Conservation (phyloP, 345 rosid species). For the Noccaea caerulescens region DNA sequence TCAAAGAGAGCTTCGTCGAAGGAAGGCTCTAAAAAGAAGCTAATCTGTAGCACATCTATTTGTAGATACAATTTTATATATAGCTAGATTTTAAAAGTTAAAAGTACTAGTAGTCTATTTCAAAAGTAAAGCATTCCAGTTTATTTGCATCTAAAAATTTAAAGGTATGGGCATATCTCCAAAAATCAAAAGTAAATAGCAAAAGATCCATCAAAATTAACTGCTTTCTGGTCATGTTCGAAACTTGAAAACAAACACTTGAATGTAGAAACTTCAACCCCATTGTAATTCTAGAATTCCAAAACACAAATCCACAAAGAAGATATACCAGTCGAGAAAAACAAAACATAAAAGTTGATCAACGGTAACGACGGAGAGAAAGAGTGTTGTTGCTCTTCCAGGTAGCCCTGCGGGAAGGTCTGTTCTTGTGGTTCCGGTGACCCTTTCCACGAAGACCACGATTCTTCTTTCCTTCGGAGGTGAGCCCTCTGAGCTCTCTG, state of each 20-base stretch:
- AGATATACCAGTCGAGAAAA: slow-evolving; percentile 35
- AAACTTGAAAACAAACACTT: slow-evolving; percentile 32
- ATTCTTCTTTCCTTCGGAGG: slow-evolving; percentile 85
- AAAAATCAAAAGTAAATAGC: too few relatives aligned
- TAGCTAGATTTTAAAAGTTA: not conserved
- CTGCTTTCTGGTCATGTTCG: not conserved
- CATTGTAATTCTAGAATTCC: slow-evolving; percentile 6
- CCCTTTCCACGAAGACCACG: slow-evolving; percentile 88
- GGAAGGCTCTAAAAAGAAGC: slow-evolving; percentile 44
- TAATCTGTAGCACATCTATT: not conserved
- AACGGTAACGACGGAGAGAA: slow-evolving; percentile 71
- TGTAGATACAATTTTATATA: not conserved
- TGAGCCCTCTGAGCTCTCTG: slow-evolving; percentile 82
- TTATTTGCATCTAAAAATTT: too few relatives aligned
- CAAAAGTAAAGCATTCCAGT: too few relatives aligned
- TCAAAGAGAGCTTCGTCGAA: slow-evolving; percentile 56
- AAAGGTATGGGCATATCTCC: not conserved
- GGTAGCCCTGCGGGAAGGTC: slow-evolving; percentile 79
- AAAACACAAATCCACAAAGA: slow-evolving; percentile 25
- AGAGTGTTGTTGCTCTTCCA: slow-evolving; percentile 79
- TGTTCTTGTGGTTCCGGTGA: slow-evolving; percentile 67
- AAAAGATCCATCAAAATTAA: not conserved
- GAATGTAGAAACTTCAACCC: not conserved
- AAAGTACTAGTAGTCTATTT: too few relatives aligned
- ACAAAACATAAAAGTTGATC: slow-evolving; percentile 31